Base-by-base conservation (phyloP, 2,329 filamentous ascomycete genomes). In the Penicillium sp. region DNA sequence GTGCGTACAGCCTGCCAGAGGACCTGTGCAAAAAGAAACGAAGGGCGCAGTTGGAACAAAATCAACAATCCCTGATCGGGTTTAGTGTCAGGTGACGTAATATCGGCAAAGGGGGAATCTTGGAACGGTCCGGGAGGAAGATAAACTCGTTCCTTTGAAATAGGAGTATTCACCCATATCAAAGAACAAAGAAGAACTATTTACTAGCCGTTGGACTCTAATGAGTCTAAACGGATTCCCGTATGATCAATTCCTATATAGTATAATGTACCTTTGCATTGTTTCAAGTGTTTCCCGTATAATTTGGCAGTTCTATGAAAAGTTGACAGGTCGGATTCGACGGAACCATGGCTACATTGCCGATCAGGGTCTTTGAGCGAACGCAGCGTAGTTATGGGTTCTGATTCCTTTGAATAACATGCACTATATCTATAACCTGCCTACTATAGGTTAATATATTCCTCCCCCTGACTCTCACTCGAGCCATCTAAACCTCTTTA, bases 51-150 rank as follows among this genome's bases (percentile, higher is more conserved):
- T 46, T 45, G 46, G 50, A 38, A 53, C 46, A 50, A 53, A 53
- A 48, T 47, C 53, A 55, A 55, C 53, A 55, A 29, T 8, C 22
- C 53, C 46, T 37, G 46, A 53, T 55, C 27, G 38, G 52, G 49
- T 22, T 37, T 51, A 53, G 46, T 29, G 50, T 50, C 46, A 53
- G 36, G 46, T 55, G 50, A 55, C 49, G 49, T 55, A 49, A 41
- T 39, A 47, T 45, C 4, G 31, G 37, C 42, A 46, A 33, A 51
- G 48, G 49, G 42, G 39, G 14, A 29, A 41, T 25, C 40, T 16
- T 18, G 40, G 14, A 35, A 18, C 11, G 6, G n/a, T n/a, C n/a
- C n/a, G n/a, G n/a, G n/a, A n/a, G n/a, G n/a, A n/a, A n/a, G n/a
- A n/a, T n/a, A n/a, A n/a, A n/a, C n/a, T n/a, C n/a, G n/a, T n/a